These are phyloP conservation scores for Gentiana straminea DNA, from an alignment of 257 asterid species.

Conservation along the genomic window DNA sequence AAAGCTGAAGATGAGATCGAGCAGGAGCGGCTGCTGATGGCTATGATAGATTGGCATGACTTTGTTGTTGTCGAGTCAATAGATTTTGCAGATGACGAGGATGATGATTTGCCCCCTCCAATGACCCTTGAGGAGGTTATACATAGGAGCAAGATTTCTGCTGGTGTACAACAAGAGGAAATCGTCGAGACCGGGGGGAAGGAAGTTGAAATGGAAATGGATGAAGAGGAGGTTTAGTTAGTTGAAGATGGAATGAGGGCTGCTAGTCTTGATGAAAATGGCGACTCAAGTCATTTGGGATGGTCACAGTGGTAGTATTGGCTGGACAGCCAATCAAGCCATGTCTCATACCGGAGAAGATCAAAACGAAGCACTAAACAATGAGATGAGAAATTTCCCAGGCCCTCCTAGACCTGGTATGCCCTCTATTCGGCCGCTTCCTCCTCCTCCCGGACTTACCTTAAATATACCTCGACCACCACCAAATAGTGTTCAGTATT, in stretches of 20 bases:
- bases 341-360: conserved; percentile 78
- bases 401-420: conserved; percentile 75
- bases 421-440: conserved; percentile 68
- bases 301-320: conserved; percentile 90
- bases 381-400: conserved; percentile 50
- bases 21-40: conserved; percentile 81
- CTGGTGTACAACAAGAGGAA: conserved; percentile 63
- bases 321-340: conserved; percentile 87
- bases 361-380: conserved; percentile 30
- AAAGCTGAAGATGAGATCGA: conserved; percentile 92
- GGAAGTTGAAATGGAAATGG: conserved; percentile 98
- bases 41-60: conserved; percentile 98
- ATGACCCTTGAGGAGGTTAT: conserved; percentile 95
- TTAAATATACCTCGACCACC: conserved; percentile 69
- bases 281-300: conserved; percentile 88
- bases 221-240: conserved; percentile 90
- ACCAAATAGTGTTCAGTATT: conserved; percentile 41
- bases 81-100: conserved; percentile 95
- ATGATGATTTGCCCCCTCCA: conserved; percentile 87
- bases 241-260: conserved; percentile 93
- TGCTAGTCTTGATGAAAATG: conserved; percentile 69
- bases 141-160: conserved; percentile 72
- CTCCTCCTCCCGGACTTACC: conserved; percentile 78
- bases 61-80: conserved; percentile 88
- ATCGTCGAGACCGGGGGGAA: conserved; percentile 64